Base-by-base conservation (phyloP, 331 rosid species). In the Acacia concinna region DNA sequence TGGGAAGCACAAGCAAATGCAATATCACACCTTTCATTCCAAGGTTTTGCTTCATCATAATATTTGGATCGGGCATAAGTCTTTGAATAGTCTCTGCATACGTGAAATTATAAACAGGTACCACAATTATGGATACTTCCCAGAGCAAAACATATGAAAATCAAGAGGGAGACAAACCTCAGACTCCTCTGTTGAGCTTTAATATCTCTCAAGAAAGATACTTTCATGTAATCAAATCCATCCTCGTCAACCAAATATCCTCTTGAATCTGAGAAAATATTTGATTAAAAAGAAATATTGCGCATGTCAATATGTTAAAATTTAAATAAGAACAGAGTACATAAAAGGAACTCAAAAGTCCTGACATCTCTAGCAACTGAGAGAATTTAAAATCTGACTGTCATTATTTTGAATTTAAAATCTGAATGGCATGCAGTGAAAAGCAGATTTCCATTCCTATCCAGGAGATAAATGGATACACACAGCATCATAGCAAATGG, bases 1-100 rank as follows among this genome's bases (percentile, higher is more conserved):
- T 95, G 97, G 72, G 92, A 86, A 70, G 98, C 97, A 93, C 99
- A 95, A 80, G 99, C 96, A 82, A 95, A 95, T n/a, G 97, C 97
- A 83, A 95, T 84, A 71, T 95, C 99, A 60, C 94, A 95, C 87
- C 96, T 91, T 90, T 95, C 98, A 75, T 17, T 90, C 97, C 97
- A 95, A 23, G 98, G 99, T 86, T 95, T 95, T 41, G 94, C 93
- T 82, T 95, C 99, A 71, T 95, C 99, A 52, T 93, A 95, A 80
- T 93, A 95, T 87, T 95, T 95, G 68, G 99, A 88, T 76, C 99
- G 92, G 73, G 98, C 94, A 86, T 95, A 95, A 41, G 99, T 93
- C 88, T 95, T 95, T 13, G 99, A 95, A 79, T 93, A 95, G 88
- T 95, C 99, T 85, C 99, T 95, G 80, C 87, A 86, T 65, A 25